A percentile compares a stretch with the other conserved stretches of the same genome.
These are phyloP conservation scores for Sergeia podlipaevii DNA, from an alignment of 208 protist genomes.

Conservation along the genomic window DNA sequence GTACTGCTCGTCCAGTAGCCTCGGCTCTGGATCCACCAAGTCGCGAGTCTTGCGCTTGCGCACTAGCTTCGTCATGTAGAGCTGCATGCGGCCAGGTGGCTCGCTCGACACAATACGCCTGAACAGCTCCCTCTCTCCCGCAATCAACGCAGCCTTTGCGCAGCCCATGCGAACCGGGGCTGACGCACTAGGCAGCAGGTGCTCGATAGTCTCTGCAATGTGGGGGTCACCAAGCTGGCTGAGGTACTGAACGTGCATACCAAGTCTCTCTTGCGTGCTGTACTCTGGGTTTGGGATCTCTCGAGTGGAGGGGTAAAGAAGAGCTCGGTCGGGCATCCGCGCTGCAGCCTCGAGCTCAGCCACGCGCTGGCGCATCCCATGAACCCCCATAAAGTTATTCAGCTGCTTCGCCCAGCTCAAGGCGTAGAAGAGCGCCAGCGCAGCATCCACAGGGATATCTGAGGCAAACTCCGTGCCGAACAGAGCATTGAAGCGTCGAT, in stretches of 20 bases:
- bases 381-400: slow-evolving; percentile 61
- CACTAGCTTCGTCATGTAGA: slow-evolving; percentile 86
- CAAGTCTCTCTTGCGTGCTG: slow-evolving; percentile 71
- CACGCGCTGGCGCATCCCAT: slow-evolving; percentile 79
- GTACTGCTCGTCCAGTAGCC: slow-evolving; percentile 86
- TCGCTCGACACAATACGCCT: slow-evolving; percentile 79
- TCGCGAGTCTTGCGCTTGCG: slow-evolving; percentile 87
- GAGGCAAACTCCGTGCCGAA: slow-evolving; percentile 78
- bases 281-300: slow-evolving; percentile 91
- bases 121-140: slow-evolving; percentile 80
- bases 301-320: slow-evolving; percentile 79
- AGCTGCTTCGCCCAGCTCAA: slow-evolving; percentile 69
- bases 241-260: slow-evolving; percentile 91
- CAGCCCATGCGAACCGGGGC: slow-evolving; percentile 89
- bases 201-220: slow-evolving; percentile 45
- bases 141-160: slow-evolving; percentile 88
- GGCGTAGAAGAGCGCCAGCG: slow-evolving; percentile 60
- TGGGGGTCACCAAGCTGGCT: slow-evolving; percentile 77
- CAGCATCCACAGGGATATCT: slow-evolving; percentile 78
- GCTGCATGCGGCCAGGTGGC: slow-evolving; percentile 83
- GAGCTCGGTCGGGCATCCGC: slow-evolving; percentile 22
- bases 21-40: slow-evolving; percentile 71
- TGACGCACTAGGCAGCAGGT: slow-evolving; percentile 45
- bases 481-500: slow-evolving; percentile 60
- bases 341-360: slow-evolving; percentile 51